Evolutionary conservation across 805 yeast genomes (phyloP), one percentile per base, ranked within the genome.

Genomic region (Candida andamanensis): DNA sequence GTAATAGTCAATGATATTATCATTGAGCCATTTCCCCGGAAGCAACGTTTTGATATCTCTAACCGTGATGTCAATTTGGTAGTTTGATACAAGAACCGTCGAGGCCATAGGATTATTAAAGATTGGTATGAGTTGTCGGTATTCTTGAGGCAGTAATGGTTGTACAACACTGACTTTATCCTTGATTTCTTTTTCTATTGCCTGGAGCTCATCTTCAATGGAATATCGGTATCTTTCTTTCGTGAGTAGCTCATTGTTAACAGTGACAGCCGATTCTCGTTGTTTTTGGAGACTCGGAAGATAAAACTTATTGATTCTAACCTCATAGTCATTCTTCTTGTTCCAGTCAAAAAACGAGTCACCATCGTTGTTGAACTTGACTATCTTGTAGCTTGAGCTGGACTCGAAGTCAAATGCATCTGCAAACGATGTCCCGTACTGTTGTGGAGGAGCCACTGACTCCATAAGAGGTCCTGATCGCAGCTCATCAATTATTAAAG

Each of bases 1-100:
- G 52, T 81, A 90, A 45, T 78, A 80, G 50, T 92, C 97, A 37
- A 92, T 89, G 4, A 92, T 71, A 26, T 80, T 84, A 56, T 92
- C 98, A 52, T 92, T 92, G 18, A 92, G 68, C 98, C 98, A 92
- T 24, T 69, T 59, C 4, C 80, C 67, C 33, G 80, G 83, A 6
- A 69, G 58, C 20, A 92, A 62, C 0, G 96, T 86, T 27, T 69
- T 66, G 34, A 90, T 55, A 52, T 92, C 98, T 20, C 74, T 59
- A 0, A 72, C 71, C 4, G 60, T 58, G 2, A 89, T 71, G 30
- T 83, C 90, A 26, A 89, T 74, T 18, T 39, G 40, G 26, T 33
- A 46, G 21, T 48, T 40, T 1, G 45, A 35, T 7, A 40, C 41
- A 9, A 45, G 30, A 17, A 42, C 14, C 20, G 31, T 23, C 24